Base-by-base conservation (phyloP, 2,329 filamentous ascomycete species). In the Anthostomella pinea region DNA sequence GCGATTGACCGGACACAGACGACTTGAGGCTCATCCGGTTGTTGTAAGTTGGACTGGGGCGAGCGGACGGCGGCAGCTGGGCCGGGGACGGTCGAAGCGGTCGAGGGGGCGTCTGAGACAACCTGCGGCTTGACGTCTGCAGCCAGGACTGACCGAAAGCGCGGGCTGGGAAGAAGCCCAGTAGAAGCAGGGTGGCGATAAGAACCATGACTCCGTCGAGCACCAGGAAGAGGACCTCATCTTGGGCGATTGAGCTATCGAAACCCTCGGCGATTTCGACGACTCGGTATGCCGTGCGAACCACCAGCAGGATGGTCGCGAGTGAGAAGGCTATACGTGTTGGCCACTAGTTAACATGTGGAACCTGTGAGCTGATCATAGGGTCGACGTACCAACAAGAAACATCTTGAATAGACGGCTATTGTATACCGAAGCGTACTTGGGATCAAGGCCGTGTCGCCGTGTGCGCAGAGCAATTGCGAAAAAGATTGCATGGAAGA, bases 391-490 rank as follows among this genome's bases (percentile, higher is more conserved):
- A 76, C 73, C 61, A 33, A 67, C 46, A 4, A 75, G 53, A 26
- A 72, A 72, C 4, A 54, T 52, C 34, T 58, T 68, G 46, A 74
- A 76, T 5, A 55, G 53, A 0, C 51, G 37, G 2, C 69, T 69
- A 7, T 56, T 57, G 45, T 73, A 73, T 11, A 72, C 49, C 3
- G 51, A 43, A 1, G 62, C 56, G 38, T 65, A 64, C 10, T 54
- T 64, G 4, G 57, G 51, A 41, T 73, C 66, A 7, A 69, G 54
- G 10, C 53, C 46, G 19, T 64, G 59, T 21, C 57, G 58, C 11
- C 62, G 61, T 10, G 59, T 63, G 30, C 58, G 58, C 6, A 73
- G 45, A 22, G 57, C 56, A 21, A 66, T 48, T 10, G 62, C 61
- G 26, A 73, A 70, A 45, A 69, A 31, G 62, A 60, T 38, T 63